Percentiles rank a stretch among this genome's conserved stretches.
These are phyloP conservation scores for Keqinozyma sinolaborantium DNA, from an alignment of 1,139 yeast species.

Conservation along the genomic window DNA sequence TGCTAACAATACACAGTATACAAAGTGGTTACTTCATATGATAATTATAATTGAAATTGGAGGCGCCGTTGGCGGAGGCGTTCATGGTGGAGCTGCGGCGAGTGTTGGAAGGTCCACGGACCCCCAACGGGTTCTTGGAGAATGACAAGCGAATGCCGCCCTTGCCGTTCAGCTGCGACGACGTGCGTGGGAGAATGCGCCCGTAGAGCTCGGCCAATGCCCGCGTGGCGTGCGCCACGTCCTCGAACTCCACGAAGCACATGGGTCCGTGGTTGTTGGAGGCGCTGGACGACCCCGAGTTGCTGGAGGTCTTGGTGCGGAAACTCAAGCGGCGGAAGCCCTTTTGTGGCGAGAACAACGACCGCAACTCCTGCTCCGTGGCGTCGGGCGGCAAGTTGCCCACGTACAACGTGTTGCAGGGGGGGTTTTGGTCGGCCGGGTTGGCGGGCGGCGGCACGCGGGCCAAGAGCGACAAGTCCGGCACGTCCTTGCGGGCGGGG, in stretches of 20 bases:
- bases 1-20: background rate
- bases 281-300: slow-evolving; percentile 14
- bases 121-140: slow-evolving; percentile 95
- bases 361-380: slow-evolving; percentile 86
- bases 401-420: slow-evolving; percentile 93
- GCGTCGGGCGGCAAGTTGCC: slow-evolving; percentile 98
- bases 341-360: slow-evolving; percentile 80
- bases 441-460: slow-evolving; percentile 94
- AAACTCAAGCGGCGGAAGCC: slow-evolving; percentile 92
- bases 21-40: background rate
- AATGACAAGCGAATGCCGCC: slow-evolving; percentile 94
- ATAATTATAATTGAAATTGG: background rate
- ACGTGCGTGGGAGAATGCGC: slow-evolving; percentile 67
- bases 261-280: slow-evolving; percentile 85
- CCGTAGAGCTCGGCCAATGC: slow-evolving; percentile 95
- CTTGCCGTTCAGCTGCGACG: slow-evolving; percentile 66
- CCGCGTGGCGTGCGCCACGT: slow-evolving; percentile 87
- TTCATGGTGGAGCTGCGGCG: slow-evolving; percentile 41
- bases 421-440: slow-evolving; percentile 99
- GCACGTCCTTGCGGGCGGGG: slow-evolving; percentile 41
- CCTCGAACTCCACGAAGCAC: slow-evolving; percentile 99
- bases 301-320: slow-evolving; percentile 63
- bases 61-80: slow-evolving; percentile 13
- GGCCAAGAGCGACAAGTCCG: slow-evolving; percentile 69
- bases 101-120: slow-evolving; percentile 65